Evolutionary conservation across 768 basidiomycete genomes (phyloP).

Genomic region (Mycena polygramma): DNA sequence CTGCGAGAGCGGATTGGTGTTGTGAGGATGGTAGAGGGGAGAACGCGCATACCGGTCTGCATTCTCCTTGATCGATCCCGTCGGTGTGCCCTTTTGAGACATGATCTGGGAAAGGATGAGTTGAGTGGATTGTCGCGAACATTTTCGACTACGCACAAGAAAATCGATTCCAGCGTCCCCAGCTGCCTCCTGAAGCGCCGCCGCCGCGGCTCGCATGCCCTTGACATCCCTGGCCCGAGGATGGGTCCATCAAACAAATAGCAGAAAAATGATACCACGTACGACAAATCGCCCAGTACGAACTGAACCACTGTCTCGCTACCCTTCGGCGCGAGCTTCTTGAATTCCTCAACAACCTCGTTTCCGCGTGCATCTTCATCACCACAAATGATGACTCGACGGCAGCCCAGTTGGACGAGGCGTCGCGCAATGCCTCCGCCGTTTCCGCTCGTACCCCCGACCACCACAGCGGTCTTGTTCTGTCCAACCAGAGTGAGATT

Average conservation of each 20-base stretch:
- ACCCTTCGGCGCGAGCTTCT: constrained; percentile 1
- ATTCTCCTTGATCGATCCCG: not conserved
- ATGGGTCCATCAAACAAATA: too few relatives aligned
- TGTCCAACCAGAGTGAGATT: constrained; percentile 7
- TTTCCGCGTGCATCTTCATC: not conserved
- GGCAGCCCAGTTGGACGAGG: constrained; percentile 13
- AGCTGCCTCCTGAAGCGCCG: not conserved
- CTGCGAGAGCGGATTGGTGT: not conserved
- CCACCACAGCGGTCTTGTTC: constrained; percentile 22
- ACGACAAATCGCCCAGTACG: constrained; percentile 10
- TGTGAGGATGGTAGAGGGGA: too few relatives aligned
- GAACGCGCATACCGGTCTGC: not conserved
- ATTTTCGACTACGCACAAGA: not conserved
- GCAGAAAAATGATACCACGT: not conserved
- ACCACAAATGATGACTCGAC: not conserved
- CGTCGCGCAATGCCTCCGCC: constrained; percentile 4
- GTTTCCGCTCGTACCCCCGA: not conserved
- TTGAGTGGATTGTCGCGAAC: too few relatives aligned
- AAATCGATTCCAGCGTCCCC: not conserved
- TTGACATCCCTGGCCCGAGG: not conserved
- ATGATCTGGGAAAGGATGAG: not conserved
- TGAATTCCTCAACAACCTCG: not conserved
- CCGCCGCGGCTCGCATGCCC: constrained; percentile 15
- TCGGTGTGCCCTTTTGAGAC: constrained; percentile 6
- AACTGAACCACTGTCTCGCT: not conserved